Base-by-base conservation (phyloP, 225 moss, liverwort and hornwort species). In the Ulota crispa region DNA sequence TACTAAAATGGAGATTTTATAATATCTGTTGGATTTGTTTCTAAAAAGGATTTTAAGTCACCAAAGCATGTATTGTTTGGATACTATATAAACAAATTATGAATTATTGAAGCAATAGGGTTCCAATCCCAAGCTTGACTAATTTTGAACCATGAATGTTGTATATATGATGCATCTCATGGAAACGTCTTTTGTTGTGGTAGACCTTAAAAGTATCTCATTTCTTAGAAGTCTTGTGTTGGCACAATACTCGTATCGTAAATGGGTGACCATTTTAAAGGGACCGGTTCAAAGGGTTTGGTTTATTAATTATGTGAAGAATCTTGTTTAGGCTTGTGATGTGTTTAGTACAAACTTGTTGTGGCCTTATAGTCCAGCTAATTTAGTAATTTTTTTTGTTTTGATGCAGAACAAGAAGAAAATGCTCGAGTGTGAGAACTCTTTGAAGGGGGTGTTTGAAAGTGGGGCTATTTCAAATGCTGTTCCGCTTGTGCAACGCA, bases 401-500 rank as follows among this genome's bases (percentile, higher is more conserved):
- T 62, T 13, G 63, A 31, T 89, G 91, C 90, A 97, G 95, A 99
- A 92, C 71, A 83, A 84, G 78, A 84, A 82, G 72, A 93, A 89
- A 84, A 85, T 92, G 78, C 53, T 39, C 67, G 90, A 86, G 27
- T 90, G 91, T 72, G 91, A 96, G 75, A 86, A 83, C 26, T 80
- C 80, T 24, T 75, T 93, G 57, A 86, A 86, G 80, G 76, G 42
- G 32, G 73, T 90, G n/a, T 90, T 99, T 60, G 64, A 69, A 62
- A 78, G 86, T 39, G 85, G 77, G 59, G 89, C 94, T 78, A 37
- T 92, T 18, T 45, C 84, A 42, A 63, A 78, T 78, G 96, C 92
- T 66, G 86, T 90, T 75, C 87, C 90, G 10, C 73, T 86, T 28
- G 91, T 92, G 27, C 94, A 92, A 70, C 87, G 92, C 27, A 89